Conservation (phyloP, 331 rosid genomes). For the Arachis monticola region DNA sequence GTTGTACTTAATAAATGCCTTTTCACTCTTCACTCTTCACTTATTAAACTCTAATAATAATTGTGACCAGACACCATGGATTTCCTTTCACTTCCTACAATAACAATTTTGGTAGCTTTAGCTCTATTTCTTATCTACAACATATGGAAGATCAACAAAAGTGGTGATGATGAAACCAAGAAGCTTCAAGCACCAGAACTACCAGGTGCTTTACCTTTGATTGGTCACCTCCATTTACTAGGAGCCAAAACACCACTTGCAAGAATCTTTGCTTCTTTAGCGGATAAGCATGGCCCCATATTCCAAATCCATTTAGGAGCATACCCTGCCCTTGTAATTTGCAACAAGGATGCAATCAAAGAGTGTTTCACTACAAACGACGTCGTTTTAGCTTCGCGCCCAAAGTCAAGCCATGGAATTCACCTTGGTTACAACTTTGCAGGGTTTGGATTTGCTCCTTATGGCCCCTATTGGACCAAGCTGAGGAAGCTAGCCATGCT, state of each 20-base stretch:
- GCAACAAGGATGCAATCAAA: constrained; percentile 55
- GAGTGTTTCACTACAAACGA: constrained; percentile 69
- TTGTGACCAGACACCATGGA: constrained; percentile 42
- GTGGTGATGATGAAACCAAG: constrained; percentile 18
- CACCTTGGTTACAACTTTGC: constrained; percentile 59
- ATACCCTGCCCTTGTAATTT: constrained; percentile 49
- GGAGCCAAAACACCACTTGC: constrained; percentile 44
- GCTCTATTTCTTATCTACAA: constrained; percentile 34
- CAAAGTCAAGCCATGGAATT: constrained; percentile 50
- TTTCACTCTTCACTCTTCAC: background rate
- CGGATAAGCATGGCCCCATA: constrained; percentile 62
- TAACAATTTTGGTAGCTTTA: constrained; percentile 17
- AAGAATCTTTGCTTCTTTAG: constrained; percentile 52
- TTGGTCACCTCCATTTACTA: constrained; percentile 66
- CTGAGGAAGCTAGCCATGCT: constrained; percentile 49
- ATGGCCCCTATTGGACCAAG: constrained; percentile 54
- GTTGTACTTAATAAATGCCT: background rate
- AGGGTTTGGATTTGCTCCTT: constrained; percentile 53
- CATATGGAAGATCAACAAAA: constrained; percentile 36
- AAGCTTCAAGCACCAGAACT: constrained; percentile 47
- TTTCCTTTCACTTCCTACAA: constrained; percentile 27
- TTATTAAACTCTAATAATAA: background rate
- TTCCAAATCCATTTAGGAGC: constrained; percentile 56
- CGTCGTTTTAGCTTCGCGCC: constrained; percentile 45
- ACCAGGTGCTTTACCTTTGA: constrained; percentile 48